These are phyloP conservation scores for Solanum chmielewskii DNA, from an alignment of 257 asterid species.

Conservation along the genomic window DNA sequence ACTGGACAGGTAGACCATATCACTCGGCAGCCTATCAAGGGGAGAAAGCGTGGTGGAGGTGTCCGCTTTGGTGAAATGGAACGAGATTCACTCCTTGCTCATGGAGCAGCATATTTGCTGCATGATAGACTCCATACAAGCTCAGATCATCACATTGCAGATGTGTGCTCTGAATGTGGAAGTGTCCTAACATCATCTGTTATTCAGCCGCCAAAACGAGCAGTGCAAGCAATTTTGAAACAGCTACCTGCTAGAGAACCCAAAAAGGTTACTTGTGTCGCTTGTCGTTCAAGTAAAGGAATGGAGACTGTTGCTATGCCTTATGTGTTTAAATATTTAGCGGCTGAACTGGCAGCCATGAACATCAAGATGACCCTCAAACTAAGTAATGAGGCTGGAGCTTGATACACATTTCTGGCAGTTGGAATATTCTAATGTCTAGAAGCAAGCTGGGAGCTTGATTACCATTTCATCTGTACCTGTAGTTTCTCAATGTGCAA, in stretches of 20 bases:
- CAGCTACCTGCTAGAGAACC: slow-evolving; percentile 51
- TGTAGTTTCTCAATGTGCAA: not conserved
- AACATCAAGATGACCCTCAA: slow-evolving; percentile 73
- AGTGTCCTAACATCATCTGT: slow-evolving; percentile 70
- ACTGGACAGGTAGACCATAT: slow-evolving; percentile 79
- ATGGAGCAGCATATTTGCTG: slow-evolving; percentile 86
- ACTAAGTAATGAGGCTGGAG: slow-evolving; percentile 45
- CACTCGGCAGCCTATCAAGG: slow-evolving; percentile 91
- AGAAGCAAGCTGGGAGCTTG: not conserved
- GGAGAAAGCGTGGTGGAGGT: slow-evolving; percentile 96
- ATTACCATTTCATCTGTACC: not conserved
- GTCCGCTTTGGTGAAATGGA: slow-evolving; percentile 99
- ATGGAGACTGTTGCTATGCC: slow-evolving; percentile 99
- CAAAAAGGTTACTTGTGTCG: slow-evolving; percentile 53
- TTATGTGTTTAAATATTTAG: slow-evolving; percentile 76
- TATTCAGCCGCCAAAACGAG: slow-evolving; percentile 31
- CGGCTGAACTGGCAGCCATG: slow-evolving; percentile 95
- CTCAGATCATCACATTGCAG: slow-evolving; percentile 87
- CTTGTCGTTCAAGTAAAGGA: slow-evolving; percentile 71
- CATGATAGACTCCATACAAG: slow-evolving; percentile 93
- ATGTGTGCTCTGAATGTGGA: slow-evolving; percentile 82
- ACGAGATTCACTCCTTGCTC: slow-evolving; percentile 92
- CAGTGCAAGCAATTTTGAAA: slow-evolving; percentile 33
- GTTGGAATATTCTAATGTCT: not conserved
- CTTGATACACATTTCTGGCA: slow-evolving; percentile 8